These are phyloP conservation scores for Crassisporium funariophilum DNA, from an alignment of 768 basidiomycete species.

Conservation along the genomic window DNA sequence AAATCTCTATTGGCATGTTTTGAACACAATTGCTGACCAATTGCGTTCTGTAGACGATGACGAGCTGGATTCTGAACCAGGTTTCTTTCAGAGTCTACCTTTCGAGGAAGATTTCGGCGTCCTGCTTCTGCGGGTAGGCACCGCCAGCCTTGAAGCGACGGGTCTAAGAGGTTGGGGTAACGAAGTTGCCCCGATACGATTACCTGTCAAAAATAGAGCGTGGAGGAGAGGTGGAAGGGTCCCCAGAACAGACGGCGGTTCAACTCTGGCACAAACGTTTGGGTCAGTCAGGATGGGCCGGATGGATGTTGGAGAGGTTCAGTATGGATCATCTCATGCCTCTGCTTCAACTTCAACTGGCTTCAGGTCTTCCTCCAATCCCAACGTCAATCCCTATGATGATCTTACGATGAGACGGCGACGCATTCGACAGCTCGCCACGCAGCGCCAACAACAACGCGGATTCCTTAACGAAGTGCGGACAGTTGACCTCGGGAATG, in stretches of 20 bases:
- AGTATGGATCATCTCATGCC: constrained; percentile 19
- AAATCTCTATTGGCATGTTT: too few relatives aligned
- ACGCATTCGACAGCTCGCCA: neutral
- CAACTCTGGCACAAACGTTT: constrained; percentile 10
- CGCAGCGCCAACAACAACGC: neutral
- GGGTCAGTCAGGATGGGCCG: constrained; percentile 36
- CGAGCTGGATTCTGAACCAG: neutral
- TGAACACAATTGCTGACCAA: neutral
- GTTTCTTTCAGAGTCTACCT: constrained; percentile 40
- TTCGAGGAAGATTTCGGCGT: constrained; percentile 77
- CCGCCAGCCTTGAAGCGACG: constrained; percentile 76
- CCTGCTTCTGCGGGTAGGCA: constrained; percentile 69
- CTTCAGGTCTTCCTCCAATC: neutral
- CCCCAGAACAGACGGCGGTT: neutral
- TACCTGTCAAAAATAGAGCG: constrained; percentile 11
- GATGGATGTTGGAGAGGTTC: constrained; percentile 30
- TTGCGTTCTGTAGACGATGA: constrained; percentile 16
- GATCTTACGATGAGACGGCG: neutral
- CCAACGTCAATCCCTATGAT: neutral
- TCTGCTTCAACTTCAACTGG: neutral
- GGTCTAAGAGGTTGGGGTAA: constrained; percentile 72
- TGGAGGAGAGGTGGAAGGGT: constrained; percentile 14
- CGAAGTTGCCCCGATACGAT: constrained; percentile 61
- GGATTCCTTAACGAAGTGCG: constrained; percentile 32
- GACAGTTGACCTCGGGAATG: constrained; percentile 28